phyloP scores from a whole-genome alignment of 1,139 yeast genomes.

The Diutina catenulata region DNA sequence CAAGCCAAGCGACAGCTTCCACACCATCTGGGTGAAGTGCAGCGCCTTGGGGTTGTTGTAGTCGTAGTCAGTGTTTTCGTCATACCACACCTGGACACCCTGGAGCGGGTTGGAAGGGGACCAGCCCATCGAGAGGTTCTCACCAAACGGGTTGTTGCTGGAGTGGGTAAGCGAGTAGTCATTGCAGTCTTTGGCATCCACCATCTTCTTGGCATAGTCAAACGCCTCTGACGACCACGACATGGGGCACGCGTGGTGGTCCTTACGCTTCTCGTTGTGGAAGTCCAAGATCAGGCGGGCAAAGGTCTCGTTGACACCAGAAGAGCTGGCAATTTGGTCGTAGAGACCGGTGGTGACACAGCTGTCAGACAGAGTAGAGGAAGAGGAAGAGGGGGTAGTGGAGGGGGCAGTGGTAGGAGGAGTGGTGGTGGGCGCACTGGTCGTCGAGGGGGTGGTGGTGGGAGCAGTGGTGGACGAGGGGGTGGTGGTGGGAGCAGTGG shows the following conservation, averaged over 20 bases:
- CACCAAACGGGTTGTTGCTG: constrained; percentile 41
- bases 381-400: constrained; percentile 9
- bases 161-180: constrained; percentile 42
- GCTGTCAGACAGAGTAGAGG: constrained; percentile 9
- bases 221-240: constrained; percentile 38
- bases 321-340: constrained; percentile 6
- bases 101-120: constrained; percentile 30
- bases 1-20: constrained; percentile 57
- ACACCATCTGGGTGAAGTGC: constrained; percentile 81
- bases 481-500: background rate
- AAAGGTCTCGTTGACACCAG: constrained; percentile 14
- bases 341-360: constrained; percentile 11
- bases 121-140: constrained; percentile 43
- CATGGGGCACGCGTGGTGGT: constrained; percentile 37
- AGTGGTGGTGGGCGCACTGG: constrained; percentile 1
- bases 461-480: constrained; percentile 5
- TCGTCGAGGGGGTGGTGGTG: constrained; percentile 6
- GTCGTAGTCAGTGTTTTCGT: constrained; percentile 41
- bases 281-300: constrained; percentile 27
- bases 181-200: constrained; percentile 32
- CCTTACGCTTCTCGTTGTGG: constrained; percentile 43
- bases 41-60: constrained; percentile 33
- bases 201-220: constrained; percentile 36
- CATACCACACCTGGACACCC: constrained; percentile 55
- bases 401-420: background rate